phyloP scores from a whole-genome alignment of 306 rosid species.

The Cercis canadensis region DNA sequence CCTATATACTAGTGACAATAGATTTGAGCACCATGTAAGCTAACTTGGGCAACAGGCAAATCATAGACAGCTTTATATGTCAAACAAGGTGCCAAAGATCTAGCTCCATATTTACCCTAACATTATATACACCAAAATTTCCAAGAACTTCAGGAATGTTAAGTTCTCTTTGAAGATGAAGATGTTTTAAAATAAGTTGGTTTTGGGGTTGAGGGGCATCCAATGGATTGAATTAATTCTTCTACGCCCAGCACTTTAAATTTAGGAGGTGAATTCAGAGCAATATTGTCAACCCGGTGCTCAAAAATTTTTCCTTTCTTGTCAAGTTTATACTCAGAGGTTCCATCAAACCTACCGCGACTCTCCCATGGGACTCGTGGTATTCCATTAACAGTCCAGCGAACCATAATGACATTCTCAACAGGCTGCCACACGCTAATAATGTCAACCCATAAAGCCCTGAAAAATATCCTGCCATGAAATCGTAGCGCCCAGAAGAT shows the following conservation, averaged over 20 bases:
- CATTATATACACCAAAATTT: conserved; percentile 58
- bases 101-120: conserved; percentile 34
- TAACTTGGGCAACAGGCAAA: conserved; percentile 17
- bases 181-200: conserved; percentile 79
- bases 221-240: conserved; percentile 67
- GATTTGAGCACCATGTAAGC: conserved; percentile 26
- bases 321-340: conserved; percentile 86
- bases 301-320: conserved; percentile 84
- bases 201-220: conserved; percentile 79
- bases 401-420: conserved; percentile 79
- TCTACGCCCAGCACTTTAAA: conserved; percentile 63
- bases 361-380: conserved; percentile 95
- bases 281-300: conserved; percentile 79
- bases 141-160: conserved; percentile 29
- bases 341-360: conserved; percentile 84
- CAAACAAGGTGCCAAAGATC: conserved; percentile 31
- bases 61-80: conserved; percentile 22
- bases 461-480: conserved; percentile 78
- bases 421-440: conserved; percentile 78
- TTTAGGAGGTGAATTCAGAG: conserved; percentile 67
- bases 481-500: conserved; percentile 82
- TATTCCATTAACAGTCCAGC: conserved; percentile 88
- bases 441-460: conserved; percentile 80
- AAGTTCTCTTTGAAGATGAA: conserved; percentile 50
- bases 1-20: conserved; percentile 39